Conservation (phyloP, 345 rosid species). For the Arabidopsis suecica region DNA sequence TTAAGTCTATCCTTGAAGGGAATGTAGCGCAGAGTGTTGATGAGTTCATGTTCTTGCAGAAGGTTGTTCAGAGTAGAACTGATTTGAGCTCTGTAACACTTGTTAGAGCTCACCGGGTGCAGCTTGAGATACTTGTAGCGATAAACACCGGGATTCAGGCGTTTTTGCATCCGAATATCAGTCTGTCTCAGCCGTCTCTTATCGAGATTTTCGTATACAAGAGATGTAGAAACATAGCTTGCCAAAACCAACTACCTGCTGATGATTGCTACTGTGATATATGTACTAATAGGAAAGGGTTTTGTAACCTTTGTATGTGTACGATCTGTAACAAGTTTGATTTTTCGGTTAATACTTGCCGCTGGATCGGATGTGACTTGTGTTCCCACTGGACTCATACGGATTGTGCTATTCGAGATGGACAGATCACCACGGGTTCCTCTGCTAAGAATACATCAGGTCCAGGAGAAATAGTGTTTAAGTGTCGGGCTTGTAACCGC, state of each 20-base stretch:
- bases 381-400: slow-evolving; percentile 99
- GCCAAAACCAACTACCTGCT: slow-evolving; percentile 89
- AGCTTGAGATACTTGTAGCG: slow-evolving; percentile 86
- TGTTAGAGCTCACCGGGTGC: slow-evolving; percentile 75
- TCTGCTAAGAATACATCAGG: slow-evolving; percentile 66
- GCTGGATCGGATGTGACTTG: slow-evolving; percentile 95
- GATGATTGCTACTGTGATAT: slow-evolving; percentile 87
- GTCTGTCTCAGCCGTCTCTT: slow-evolving; percentile 80
- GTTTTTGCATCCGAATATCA: slow-evolving; percentile 77
- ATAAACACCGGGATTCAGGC: slow-evolving; percentile 93
- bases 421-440: slow-evolving; percentile 70
- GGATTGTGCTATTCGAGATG: slow-evolving; percentile 92
- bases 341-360: slow-evolving; percentile 90
- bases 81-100: slow-evolving; percentile 78
- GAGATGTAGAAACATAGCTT: slow-evolving; percentile 92
- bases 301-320: slow-evolving; percentile 97
- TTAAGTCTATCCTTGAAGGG: slow-evolving; percentile 78
- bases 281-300: slow-evolving; percentile 79
- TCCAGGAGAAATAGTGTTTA: slow-evolving; percentile 78
- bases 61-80: slow-evolving; percentile 73
- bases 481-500: slow-evolving; percentile 80
- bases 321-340: slow-evolving; percentile 93
- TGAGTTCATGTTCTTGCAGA: slow-evolving; percentile 76
- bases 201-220: slow-evolving; percentile 80
- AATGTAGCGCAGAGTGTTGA: slow-evolving; percentile 78